phyloP scores from a whole-genome alignment of 331 rosid genomes.

The Phaseolus coccineus region DNA sequence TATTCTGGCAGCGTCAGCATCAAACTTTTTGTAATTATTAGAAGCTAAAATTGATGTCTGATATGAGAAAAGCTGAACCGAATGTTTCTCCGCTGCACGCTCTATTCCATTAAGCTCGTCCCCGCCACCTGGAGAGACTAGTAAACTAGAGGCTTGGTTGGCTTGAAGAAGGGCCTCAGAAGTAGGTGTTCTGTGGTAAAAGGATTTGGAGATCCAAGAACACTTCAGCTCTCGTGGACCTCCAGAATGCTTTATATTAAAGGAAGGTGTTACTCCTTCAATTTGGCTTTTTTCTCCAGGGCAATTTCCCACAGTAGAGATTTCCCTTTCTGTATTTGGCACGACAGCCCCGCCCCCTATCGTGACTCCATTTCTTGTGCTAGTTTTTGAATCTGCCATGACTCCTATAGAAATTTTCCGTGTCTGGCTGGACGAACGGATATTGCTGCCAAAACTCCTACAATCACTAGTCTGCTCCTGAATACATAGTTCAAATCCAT shows the following conservation, averaged over 20 bases:
- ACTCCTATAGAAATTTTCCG: conserved; percentile 95
- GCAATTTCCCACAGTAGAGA: conserved; percentile 50
- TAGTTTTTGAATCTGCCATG: conserved; percentile 55
- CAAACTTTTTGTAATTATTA: conserved; percentile 54
- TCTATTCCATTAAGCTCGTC: conserved; percentile 52
- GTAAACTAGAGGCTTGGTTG: conserved; percentile 52
- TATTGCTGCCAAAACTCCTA: conserved; percentile 72
- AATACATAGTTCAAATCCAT: conserved; percentile 40
- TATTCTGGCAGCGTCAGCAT: conserved; percentile 50
- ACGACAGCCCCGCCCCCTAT: conserved; percentile 35
- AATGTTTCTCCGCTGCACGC: conserved; percentile 49
- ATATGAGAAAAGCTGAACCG: conserved; percentile 51
- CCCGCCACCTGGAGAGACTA: conserved; percentile 51
- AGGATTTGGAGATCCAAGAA: conserved; percentile 62
- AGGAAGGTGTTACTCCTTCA: conserved; percentile 52
- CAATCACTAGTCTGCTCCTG: conserved; percentile 67
- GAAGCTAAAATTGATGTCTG: conserved; percentile 54
- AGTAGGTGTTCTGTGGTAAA: conserved; percentile 49
- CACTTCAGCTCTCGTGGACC: conserved; percentile 50
- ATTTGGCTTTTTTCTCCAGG: conserved; percentile 48
- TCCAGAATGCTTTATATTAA: conserved; percentile 49
- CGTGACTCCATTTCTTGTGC: conserved; percentile 43
- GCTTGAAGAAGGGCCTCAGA: conserved; percentile 55
- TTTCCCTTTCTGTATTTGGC: conserved; percentile 50
- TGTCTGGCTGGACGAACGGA: conserved; percentile 72